Percentiles rank a stretch among this genome's conserved stretches.
Conservation (phyloP, 2,329 filamentous ascomycete species). For the Rhinocladiella similis region DNA sequence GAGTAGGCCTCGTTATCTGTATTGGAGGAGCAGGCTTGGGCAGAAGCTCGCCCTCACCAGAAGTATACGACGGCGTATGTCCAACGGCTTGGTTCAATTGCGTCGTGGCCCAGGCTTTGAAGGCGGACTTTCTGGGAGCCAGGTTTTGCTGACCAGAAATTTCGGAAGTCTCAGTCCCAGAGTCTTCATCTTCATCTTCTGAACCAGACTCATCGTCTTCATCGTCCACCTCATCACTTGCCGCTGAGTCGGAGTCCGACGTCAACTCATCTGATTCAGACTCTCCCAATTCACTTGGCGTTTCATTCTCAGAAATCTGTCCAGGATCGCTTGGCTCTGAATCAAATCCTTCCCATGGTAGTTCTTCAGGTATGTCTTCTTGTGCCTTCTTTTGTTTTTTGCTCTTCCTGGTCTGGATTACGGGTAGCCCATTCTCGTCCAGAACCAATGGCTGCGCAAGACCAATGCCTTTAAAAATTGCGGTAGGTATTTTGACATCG, state of each 20-base stretch:
- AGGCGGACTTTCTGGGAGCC: conserved; percentile 60
- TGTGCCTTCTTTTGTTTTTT: conserved; percentile 51
- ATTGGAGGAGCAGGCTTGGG: conserved; percentile 12
- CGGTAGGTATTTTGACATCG: conserved; percentile 2
- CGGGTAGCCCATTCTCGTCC: conserved; percentile 74
- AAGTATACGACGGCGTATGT: conserved; percentile 48
- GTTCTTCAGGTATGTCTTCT: conserved; percentile 36
- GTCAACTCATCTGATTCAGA: conserved; percentile 29
- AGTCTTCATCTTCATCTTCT: conserved; percentile 34
- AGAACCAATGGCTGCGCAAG: conserved; percentile 83
- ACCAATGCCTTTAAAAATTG: conserved; percentile 61
- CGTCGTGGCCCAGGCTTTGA: conserved; percentile 90
- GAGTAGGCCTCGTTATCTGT: conserved; percentile 4
- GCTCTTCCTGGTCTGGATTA: conserved; percentile 75
- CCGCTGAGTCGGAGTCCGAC: conserved; percentile 12
- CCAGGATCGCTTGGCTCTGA: conserved; percentile 39
- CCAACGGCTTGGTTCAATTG: conserved; percentile 83
- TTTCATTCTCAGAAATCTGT: conserved; percentile 26
- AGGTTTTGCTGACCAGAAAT: conserved; percentile 43
- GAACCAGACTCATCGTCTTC: conserved; percentile 28
- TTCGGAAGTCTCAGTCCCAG: conserved; percentile 29
- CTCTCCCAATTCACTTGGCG: conserved; percentile 5
- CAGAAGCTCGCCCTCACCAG: conserved; percentile 41
- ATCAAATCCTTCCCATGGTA: conserved; percentile 48
- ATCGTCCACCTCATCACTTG: conserved; percentile 30